phyloP scores from a whole-genome alignment of 345 rosid species.

The Gossypium thurberi region DNA sequence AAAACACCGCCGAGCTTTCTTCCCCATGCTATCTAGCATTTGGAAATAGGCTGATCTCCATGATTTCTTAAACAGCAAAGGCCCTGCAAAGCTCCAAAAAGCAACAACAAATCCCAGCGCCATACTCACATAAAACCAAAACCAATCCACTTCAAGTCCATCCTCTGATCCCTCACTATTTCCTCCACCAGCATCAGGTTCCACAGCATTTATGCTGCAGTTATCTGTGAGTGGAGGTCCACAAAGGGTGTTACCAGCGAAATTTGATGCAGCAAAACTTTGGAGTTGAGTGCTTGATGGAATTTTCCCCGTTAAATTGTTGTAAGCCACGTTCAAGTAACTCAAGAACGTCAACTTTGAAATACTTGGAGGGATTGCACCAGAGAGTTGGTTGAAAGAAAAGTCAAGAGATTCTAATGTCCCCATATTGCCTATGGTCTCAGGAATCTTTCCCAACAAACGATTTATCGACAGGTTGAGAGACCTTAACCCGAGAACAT shows the following conservation, averaged over 20 bases:
- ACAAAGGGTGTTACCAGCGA: slow-evolving; percentile 19
- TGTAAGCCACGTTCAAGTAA: slow-evolving; percentile 23
- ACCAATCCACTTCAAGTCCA: neutral
- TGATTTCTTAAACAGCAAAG: neutral
- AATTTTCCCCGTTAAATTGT: slow-evolving; percentile 15
- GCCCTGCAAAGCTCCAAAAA: slow-evolving; percentile 6
- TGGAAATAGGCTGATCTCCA: neutral
- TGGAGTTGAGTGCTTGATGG: slow-evolving; percentile 19
- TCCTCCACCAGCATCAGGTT: neutral
- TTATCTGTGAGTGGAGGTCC: slow-evolving; percentile 18
- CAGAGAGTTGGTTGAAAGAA: slow-evolving; percentile 11
- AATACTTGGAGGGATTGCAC: slow-evolving; percentile 20
- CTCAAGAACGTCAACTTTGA: slow-evolving; percentile 14
- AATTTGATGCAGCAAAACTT: slow-evolving; percentile 17
- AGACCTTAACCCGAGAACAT: slow-evolving; percentile 15
- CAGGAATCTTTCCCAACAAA: slow-evolving; percentile 13
- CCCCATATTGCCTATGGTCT: slow-evolving; percentile 15
- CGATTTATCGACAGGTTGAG: slow-evolving; percentile 20
- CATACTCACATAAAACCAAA: neutral
- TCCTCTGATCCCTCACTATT: neutral
- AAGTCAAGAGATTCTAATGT: slow-evolving; percentile 19
- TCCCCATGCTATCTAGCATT: neutral
- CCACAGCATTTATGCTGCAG: slow-evolving; percentile 4
- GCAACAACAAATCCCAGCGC: neutral
- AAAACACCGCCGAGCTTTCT: neutral